Conservation (phyloP, 2,329 filamentous ascomycete species). For the Calonectria leucothoes region DNA sequence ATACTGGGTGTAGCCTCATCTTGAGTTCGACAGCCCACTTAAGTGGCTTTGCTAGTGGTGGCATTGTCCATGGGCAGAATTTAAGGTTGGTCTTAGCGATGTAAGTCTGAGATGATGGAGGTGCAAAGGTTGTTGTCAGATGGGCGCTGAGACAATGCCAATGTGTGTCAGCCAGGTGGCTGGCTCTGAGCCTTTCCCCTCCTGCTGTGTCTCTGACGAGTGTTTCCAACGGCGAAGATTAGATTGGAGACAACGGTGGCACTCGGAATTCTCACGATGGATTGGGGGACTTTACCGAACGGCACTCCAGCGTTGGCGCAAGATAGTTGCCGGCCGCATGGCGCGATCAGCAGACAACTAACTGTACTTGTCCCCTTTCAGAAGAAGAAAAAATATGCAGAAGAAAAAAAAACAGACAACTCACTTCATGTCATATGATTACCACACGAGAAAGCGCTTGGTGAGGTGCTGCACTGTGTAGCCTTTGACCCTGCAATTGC, state of each 20-base stretch:
- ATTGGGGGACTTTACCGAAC: not conserved
- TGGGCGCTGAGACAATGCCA: not conserved
- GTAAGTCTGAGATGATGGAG: conserved; percentile 1
- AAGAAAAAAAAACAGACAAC: not conserved
- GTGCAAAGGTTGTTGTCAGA: not conserved
- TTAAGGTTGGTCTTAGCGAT: conserved; percentile 8
- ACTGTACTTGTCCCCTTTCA: not conserved
- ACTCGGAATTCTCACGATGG: not conserved
- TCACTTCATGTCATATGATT: conserved; percentile 1
- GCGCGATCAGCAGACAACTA: not conserved
- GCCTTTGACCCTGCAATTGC: conserved; percentile 18
- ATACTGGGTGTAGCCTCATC: not conserved
- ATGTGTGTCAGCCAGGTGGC: not conserved
- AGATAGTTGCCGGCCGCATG: not conserved
- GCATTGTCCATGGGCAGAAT: not conserved
- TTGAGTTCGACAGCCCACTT: conserved; percentile 2
- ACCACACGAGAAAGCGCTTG: not conserved
- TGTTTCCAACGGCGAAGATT: not conserved
- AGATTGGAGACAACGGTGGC: not conserved
- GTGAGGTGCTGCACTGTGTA: not conserved
- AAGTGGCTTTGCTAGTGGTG: conserved; percentile 2
- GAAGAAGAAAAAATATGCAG: not conserved
- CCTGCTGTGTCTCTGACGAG: not conserved
- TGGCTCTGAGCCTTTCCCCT: not conserved
- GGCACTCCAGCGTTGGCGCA: not conserved